phyloP scores from a whole-genome alignment of 768 basidiomycete species.

The Boletus tomentosulus region DNA sequence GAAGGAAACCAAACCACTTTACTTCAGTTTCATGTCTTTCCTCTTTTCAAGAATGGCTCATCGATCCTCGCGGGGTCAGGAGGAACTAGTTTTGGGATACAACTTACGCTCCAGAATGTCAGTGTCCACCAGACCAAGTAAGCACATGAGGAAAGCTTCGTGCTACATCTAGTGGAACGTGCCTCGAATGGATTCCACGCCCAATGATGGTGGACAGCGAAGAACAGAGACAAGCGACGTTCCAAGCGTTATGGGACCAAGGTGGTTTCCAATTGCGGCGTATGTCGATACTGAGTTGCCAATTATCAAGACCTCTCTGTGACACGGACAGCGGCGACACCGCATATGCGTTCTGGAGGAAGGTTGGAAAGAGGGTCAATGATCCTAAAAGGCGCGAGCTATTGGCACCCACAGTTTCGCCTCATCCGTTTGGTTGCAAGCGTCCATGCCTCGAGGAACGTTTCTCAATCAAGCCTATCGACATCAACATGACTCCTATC shows the following conservation, averaged over 20 bases:
- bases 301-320: constrained; percentile 5
- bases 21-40: too few relatives aligned
- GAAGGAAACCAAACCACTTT: too few relatives aligned
- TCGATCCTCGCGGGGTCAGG: too few relatives aligned
- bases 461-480: constrained; percentile 6
- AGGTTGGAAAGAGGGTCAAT: background rate
- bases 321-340: background rate
- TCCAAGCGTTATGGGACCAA: constrained; percentile 7
- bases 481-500: constrained; percentile 8
- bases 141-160: constrained; percentile 6
- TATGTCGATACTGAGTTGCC: constrained; percentile 5
- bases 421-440: constrained; percentile 10
- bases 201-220: constrained; percentile 9
- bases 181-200: background rate
- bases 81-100: too few relatives aligned
- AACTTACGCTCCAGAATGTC: background rate
- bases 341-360: constrained; percentile 13
- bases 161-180: background rate
- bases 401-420: background rate
- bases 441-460: constrained; percentile 4
- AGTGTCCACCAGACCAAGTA: constrained; percentile 5
- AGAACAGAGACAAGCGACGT: constrained; percentile 6
- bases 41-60: too few relatives aligned
- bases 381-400: constrained; percentile 3
- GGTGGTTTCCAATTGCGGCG: constrained; percentile 11